A percentile compares a stretch with the other conserved stretches of the same genome.
phyloP scores from a whole-genome alignment of 73 alveolate species.

The Tetrahymena thermophila region DNA sequence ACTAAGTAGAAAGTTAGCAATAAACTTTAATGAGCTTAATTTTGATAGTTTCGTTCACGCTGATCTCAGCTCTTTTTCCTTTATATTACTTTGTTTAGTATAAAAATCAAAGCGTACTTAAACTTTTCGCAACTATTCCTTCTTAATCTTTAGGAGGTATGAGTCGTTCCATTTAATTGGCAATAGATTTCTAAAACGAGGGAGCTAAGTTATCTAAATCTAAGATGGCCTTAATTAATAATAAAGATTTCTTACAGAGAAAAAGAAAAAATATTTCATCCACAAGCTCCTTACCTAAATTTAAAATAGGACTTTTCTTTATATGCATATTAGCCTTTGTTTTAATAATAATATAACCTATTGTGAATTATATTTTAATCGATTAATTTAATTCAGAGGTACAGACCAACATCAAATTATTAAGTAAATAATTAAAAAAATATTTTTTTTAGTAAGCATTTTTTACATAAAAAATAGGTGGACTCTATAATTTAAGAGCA shows the following conservation, averaged over 20 bases:
- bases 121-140: neutral
- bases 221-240: neutral
- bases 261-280: neutral
- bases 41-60: neutral
- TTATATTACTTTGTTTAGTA: neutral
- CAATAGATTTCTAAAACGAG: neutral
- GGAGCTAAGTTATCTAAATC: neutral
- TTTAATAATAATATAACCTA: neutral
- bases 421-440: neutral
- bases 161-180: neutral
- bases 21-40: neutral
- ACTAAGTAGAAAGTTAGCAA: neutral
- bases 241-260: neutral
- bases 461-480: neutral
- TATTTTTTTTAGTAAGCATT: neutral
- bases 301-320: neutral
- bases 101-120: neutral
- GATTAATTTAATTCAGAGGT: neutral
- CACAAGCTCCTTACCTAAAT: neutral
- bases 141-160: neutral
- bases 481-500: neutral
- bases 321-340: neutral
- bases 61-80: neutral
- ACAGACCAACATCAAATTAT: neutral
- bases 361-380: neutral